These are phyloP conservation scores for Cinnamomum micranthum DNA, from an alignment of 164 flowering plant species.

Conservation along the genomic window DNA sequence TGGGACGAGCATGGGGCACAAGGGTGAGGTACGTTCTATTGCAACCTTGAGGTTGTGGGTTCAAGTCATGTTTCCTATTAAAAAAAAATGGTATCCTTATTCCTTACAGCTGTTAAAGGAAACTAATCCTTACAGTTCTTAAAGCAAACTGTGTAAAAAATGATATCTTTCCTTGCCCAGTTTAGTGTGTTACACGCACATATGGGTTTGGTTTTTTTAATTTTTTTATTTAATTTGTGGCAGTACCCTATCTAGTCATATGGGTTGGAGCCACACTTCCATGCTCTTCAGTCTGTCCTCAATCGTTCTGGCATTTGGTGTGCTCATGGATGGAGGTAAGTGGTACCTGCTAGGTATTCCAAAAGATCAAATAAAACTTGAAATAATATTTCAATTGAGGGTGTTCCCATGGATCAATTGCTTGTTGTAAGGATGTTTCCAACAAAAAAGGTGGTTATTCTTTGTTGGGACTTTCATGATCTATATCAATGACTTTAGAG, in stretches of 20 bases:
- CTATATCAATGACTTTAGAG: not conserved
- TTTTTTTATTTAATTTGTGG: not conserved
- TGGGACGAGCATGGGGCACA: too few relatives aligned
- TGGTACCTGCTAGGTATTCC: not conserved
- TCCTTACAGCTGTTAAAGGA: not conserved
- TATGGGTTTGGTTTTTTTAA: not conserved
- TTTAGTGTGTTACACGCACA: not conserved
- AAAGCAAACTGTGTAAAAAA: not conserved
- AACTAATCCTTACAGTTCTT: not conserved
- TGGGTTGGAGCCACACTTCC: not conserved
- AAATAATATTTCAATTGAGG: not conserved
- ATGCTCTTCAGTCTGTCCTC: not conserved
- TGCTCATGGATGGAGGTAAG: not conserved
- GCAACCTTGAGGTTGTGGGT: not conserved
- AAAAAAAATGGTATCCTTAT: too few relatives aligned
- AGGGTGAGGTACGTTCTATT: not conserved
- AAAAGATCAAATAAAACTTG: not conserved
- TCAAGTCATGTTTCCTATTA: too few relatives aligned
- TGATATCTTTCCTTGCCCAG: not conserved
- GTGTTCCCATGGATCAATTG: not conserved
- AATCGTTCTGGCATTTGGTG: not conserved
- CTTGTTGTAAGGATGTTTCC: not conserved
- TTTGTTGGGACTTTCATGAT: not conserved
- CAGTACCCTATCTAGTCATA: not conserved
- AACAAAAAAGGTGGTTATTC: not conserved